Conservation (phyloP, 2,329 filamentous ascomycete genomes). For the Epichloe festucae region DNA sequence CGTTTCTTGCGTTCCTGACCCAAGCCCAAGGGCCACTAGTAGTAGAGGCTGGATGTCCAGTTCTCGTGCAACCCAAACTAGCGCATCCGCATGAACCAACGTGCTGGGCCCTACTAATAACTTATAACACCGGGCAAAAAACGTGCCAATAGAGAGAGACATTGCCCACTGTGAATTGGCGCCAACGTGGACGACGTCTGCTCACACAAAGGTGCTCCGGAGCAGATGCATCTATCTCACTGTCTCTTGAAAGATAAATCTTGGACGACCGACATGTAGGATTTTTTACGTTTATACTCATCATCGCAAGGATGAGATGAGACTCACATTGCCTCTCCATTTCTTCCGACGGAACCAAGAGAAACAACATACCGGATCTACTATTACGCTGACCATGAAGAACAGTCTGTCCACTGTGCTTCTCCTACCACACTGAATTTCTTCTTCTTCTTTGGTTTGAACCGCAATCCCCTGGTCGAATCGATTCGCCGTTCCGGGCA, state of each 20-base stretch:
- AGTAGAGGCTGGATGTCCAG: not conserved
- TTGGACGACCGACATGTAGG: too few relatives aligned
- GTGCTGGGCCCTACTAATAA: constrained; percentile 4
- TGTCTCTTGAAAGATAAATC: too few relatives aligned
- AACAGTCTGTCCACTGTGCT: not conserved
- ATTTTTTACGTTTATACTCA: too few relatives aligned
- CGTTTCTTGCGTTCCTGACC: not conserved
- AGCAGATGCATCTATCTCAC: too few relatives aligned
- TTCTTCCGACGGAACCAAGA: not conserved
- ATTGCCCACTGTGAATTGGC: too few relatives aligned
- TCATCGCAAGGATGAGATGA: too few relatives aligned
- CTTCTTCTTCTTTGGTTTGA: not conserved
- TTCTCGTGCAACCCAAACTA: constrained; percentile 6
- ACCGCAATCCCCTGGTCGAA: not conserved
- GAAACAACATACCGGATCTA: not conserved
- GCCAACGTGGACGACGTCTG: too few relatives aligned
- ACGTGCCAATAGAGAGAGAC: constrained; percentile 1
- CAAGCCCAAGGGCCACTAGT: not conserved
- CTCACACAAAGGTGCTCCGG: too few relatives aligned
- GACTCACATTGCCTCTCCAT: not conserved
- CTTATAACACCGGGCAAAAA: constrained; percentile 1
- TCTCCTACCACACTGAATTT: not conserved
- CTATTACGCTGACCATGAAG: too few relatives aligned
- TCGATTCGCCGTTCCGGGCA: not conserved
- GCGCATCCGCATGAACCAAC: constrained; percentile 6